Base-by-base conservation (phyloP, 768 basidiomycete species). In the Podaxis rugospora region DNA sequence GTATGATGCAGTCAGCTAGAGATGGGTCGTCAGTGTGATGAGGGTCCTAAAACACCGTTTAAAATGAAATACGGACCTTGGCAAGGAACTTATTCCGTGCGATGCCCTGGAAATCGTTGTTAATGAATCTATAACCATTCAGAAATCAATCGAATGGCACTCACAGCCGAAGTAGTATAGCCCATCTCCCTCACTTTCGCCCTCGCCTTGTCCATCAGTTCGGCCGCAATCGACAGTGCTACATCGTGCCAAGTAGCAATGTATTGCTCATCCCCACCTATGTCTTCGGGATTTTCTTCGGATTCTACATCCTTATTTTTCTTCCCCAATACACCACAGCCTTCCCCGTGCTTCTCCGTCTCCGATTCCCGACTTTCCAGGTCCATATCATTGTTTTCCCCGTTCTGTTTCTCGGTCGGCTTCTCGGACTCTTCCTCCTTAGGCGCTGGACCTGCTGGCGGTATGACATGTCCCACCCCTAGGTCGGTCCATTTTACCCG, bases 61-160 rank as follows among this genome's bases (percentile, higher is more conserved):
- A 25, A 49, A 44, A n/a, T 39, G 25, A 49, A 40, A 42, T 39
- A 37, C 28, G 35, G 51, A 92, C 93, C 83, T 99, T 99, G 0
- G 97, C 92, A 25, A 98, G 79, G 66, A 95, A 95, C 71, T 98
- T 97, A 69, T 96, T 98, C 68, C 93, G 81, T 13, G 93, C 86
- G 59, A 98, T 87, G 1, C 95, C 95, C 93, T 95, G 36, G 2
- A 13, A 42, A 37, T 49, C 23, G 9, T 10, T 23, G 37, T 23
- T 35, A 46, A 28, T 32, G 32, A 2, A 10, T 14, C 10, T 40
- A 10, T 28, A 23, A 23, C 23, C 9, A 23, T 11, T 23, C 25
- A 23, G 4, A 27, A 27, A 11, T 37, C n/a, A 28, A 40, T 16
- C 35, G 46, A 13, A 59, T 54, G 25, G 51, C 10, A 75, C 89